Base-by-base conservation (phyloP, 805 yeast species). In the Allodekkera sacchari region DNA sequence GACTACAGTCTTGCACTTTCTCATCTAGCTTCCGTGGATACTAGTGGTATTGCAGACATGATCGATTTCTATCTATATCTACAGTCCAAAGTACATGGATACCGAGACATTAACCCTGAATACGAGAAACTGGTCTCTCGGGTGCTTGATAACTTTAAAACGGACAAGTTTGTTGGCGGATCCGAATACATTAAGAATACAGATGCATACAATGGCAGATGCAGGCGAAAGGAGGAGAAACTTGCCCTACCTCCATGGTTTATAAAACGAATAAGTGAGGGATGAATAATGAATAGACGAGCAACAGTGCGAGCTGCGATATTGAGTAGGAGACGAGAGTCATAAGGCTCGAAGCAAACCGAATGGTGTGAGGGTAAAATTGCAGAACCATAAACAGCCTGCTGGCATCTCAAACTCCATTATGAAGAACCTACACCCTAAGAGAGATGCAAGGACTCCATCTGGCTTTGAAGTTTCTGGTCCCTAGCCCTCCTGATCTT, bases 401-500 rank as follows among this genome's bases (percentile, higher is more conserved):
- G n/a, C n/a, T n/a, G n/a, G n/a, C n/a, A n/a, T n/a, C n/a, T n/a
- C n/a, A n/a, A n/a, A n/a, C n/a, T n/a, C n/a, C n/a, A n/a, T n/a
- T n/a, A n/a, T n/a, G n/a, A n/a, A n/a, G n/a, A 20, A 8, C 10
- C 7, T 20, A 20, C 10, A 20, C 22, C 22, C 10, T 20, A 14
- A 26, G 12, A 30, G 12, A 30, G 11, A 14, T 24, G 11, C 22
- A 30, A 14, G 12, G 18, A 28, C 11, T 24, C 23, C 28, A 30
- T 30, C 28, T 30, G 17, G 8, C 42, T 52, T 15, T 46, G 49
- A 20, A 51, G 27, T 28, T 47, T 43, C 16, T 39, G 36, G 9
- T 45, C 51, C 29, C 59, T 43, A 1, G 53, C 53, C 18, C 38
- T 34, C 18, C 44, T 47, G 12, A 53, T 45, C 28, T 34, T 35